Conservation (phyloP, 2,329 filamentous ascomycete genomes). For the Davidsoniella eucalypti region DNA sequence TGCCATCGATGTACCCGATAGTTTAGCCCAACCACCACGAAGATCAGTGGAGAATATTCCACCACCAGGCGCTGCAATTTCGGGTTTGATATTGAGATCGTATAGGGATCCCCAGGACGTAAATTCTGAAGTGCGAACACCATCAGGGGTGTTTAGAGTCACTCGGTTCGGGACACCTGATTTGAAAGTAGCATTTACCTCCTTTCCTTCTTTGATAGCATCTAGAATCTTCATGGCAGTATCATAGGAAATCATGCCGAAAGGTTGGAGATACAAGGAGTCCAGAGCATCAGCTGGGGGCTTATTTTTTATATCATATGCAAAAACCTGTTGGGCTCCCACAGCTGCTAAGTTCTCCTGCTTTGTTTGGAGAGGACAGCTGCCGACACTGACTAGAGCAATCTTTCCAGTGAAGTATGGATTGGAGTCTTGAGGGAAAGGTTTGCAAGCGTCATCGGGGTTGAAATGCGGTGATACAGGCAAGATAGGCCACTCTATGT, state of each 20-base stretch:
- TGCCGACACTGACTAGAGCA: too few relatives aligned
- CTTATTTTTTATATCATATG: conserved; percentile 12
- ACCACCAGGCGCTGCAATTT: conserved; percentile 32
- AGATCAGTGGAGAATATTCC: conserved; percentile 33
- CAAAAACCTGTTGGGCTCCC: conserved; percentile 17
- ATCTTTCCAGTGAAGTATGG: too few relatives aligned
- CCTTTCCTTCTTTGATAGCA: conserved; percentile 23
- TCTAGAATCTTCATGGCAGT: conserved; percentile 28
- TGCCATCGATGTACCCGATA: conserved; percentile 40
- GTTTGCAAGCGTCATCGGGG: too few relatives aligned
- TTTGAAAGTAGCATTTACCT: conserved; percentile 18
- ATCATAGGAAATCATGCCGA: conserved; percentile 35
- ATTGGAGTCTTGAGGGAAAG: too few relatives aligned
- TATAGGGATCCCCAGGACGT: conserved; percentile 17
- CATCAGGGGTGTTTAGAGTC: conserved; percentile 1
- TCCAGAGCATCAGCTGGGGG: conserved; percentile 24
- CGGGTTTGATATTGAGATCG: conserved; percentile 33
- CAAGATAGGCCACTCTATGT: too few relatives aligned
- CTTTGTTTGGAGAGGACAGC: too few relatives aligned
- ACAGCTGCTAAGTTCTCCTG: conserved; percentile 14
- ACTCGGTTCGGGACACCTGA: conserved; percentile 15
- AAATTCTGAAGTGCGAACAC: neutral
- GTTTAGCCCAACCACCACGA: conserved; percentile 23
- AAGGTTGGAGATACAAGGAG: conserved; percentile 31
- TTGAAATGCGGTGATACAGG: too few relatives aligned